Evolutionary conservation across 1,139 yeast species (phyloP).

Genomic region (Yamadazyma friedrichii): DNA sequence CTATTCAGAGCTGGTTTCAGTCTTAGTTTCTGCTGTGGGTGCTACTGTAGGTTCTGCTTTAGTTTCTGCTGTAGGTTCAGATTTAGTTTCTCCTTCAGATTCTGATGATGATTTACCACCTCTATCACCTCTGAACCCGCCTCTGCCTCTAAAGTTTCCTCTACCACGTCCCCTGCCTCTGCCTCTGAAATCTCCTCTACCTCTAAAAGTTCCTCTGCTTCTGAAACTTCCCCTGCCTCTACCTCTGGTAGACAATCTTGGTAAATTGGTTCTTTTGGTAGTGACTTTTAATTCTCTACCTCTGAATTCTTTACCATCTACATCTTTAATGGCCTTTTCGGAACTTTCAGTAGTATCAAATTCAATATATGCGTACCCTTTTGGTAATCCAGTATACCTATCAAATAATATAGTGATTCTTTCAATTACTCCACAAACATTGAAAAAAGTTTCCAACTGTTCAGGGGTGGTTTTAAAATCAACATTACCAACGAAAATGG

Average conservation of each 20-base stretch:
- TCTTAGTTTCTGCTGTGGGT: no score
- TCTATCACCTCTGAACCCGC: conserved; percentile 6
- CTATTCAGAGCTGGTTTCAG: no score
- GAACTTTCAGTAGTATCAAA: conserved; percentile 31
- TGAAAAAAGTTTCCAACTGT: conserved; percentile 40
- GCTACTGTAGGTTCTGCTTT: no score
- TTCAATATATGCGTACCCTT: conserved; percentile 48
- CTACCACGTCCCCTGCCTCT: conserved; percentile 6
- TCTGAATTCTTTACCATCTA: conserved; percentile 34
- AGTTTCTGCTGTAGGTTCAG: no score
- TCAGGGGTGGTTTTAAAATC: conserved; percentile 43
- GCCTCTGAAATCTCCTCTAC: conserved; percentile 6
- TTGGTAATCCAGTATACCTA: conserved; percentile 37
- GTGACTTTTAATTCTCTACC: conserved; percentile 38
- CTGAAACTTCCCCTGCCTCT: conserved; percentile 14
- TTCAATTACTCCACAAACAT: conserved; percentile 33
- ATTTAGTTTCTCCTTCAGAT: no score
- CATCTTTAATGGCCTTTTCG: conserved; percentile 33
- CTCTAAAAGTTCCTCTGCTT: conserved; percentile 8
- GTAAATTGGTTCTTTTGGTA: conserved; percentile 40
- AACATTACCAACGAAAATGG: conserved; percentile 45
- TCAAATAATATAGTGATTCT: conserved; percentile 42
- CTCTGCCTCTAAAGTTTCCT: conserved; percentile 6
- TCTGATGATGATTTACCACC: conserved; percentile 6
- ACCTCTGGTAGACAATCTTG: conserved; percentile 23